These are phyloP conservation scores for Neurospora sublineolata DNA, from an alignment of 495 filamentous ascomycete species.

Conservation along the genomic window DNA sequence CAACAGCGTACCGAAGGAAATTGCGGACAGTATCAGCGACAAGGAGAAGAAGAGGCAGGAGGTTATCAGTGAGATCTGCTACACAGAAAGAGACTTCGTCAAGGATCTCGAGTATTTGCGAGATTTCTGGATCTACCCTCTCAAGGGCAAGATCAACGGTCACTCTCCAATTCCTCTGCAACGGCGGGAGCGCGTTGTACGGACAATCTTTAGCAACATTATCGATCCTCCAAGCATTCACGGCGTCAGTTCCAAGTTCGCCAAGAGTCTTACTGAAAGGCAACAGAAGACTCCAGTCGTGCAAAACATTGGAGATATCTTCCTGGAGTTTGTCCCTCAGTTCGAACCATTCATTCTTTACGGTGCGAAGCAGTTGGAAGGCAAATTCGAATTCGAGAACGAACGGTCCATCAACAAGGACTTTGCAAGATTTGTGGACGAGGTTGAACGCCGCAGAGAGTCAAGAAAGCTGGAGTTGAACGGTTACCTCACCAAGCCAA, in stretches of 20 bases:
- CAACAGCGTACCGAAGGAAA: constrained; percentile 90
- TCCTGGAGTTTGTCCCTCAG: constrained; percentile 78
- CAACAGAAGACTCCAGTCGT: constrained; percentile 88
- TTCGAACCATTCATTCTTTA: constrained; percentile 97
- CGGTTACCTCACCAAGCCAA: constrained; percentile 96
- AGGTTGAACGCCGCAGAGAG: constrained; percentile 91
- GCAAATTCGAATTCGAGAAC: constrained; percentile 95
- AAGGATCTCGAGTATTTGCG: constrained; percentile 97
- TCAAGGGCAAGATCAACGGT: constrained; percentile 54
- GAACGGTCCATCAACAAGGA: constrained; percentile 77
- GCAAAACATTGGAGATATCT: constrained; percentile 83
- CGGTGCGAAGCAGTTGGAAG: constrained; percentile 90
- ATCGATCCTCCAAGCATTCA: constrained; percentile 71
- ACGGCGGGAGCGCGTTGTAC: constrained; percentile 78
- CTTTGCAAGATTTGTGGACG: constrained; percentile 89
- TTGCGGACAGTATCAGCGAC: constrained; percentile 79
- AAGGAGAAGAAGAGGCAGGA: constrained; percentile 96
- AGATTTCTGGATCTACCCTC: constrained; percentile 96
- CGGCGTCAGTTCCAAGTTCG: constrained; percentile 75
- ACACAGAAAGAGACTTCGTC: constrained; percentile 97
- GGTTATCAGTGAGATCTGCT: constrained; percentile 96
- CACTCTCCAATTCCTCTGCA: constrained; percentile 79
- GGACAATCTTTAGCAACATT: constrained; percentile 91
- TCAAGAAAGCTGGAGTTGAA: constrained; percentile 95
- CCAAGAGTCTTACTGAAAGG: constrained; percentile 73